These are phyloP conservation scores for Ogataea populi-albae DNA, from an alignment of 805 yeast species.

Conservation along the genomic window DNA sequence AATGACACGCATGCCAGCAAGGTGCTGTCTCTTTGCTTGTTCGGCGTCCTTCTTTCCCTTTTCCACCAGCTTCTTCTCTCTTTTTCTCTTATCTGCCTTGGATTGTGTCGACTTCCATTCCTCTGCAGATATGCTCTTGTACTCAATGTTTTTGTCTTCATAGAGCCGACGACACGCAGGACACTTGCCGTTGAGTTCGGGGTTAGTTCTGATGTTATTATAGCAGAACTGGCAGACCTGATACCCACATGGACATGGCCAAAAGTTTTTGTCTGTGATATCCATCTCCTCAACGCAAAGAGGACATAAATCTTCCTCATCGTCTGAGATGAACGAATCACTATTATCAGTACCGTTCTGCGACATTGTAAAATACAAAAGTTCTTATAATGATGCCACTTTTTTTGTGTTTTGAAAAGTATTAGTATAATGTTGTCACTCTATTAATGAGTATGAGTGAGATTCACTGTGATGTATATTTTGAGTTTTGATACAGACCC, in stretches of 20 bases:
- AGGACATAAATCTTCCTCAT: constrained; percentile 84
- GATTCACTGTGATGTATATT: too few species aligned
- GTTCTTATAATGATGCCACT: too few species aligned
- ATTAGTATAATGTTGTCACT: too few species aligned
- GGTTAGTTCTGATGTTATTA: constrained; percentile 92
- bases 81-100: constrained; percentile 76
- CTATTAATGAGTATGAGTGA: too few species aligned
- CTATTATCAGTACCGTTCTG: constrained; percentile 25
- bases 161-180: constrained; percentile 96
- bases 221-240: constrained; percentile 98
- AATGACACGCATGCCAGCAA: constrained; percentile 97
- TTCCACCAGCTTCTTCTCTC: constrained; percentile 80
- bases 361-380: constrained; percentile 10
- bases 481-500: too few species aligned
- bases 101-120: constrained; percentile 82
- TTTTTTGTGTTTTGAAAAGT: too few species aligned
- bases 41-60: constrained; percentile 91
- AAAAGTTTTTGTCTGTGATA: constrained; percentile 90
- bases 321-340: constrained; percentile 69
- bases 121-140: constrained; percentile 77
- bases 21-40: constrained; percentile 76
- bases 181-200: constrained; percentile 92
- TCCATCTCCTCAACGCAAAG: constrained; percentile 98
- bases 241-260: constrained; percentile 99
- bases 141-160: constrained; percentile 91